These are phyloP conservation scores for Chlorencoelia australis DNA, from an alignment of 2,329 filamentous ascomycete species.

Conservation along the genomic window DNA sequence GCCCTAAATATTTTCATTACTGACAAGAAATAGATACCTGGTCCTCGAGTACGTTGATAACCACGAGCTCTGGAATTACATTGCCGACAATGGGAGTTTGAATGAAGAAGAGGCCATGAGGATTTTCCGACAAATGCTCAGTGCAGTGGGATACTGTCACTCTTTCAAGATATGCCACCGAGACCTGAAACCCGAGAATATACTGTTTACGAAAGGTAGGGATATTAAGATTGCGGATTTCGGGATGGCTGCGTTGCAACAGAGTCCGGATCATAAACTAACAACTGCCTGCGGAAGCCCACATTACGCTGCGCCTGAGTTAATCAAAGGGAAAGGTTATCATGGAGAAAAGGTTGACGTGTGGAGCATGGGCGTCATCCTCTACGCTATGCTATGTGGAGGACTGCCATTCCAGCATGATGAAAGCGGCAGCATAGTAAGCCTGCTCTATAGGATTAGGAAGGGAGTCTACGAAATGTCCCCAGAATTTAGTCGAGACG, in stretches of 20 bases:
- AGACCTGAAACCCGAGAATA: conserved; percentile 95
- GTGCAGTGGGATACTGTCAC: conserved; percentile 86
- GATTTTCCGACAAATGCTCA: conserved; percentile 89
- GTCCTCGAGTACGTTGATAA: conserved; percentile 87
- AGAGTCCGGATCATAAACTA: conserved; percentile 68
- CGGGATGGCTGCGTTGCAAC: conserved; percentile 87
- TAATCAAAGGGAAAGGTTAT: conserved; percentile 69
- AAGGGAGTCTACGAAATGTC: conserved; percentile 52
- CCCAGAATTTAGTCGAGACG: conserved; percentile 53
- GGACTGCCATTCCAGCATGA: conserved; percentile 68
- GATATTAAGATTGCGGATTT: conserved; percentile 95
- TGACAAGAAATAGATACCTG: conserved; percentile 57
- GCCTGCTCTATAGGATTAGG: conserved; percentile 52
- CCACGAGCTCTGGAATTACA: conserved; percentile 65
- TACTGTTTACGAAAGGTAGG: conserved; percentile 65
- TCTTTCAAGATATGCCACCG: conserved; percentile 92
- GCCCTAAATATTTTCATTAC: conserved; percentile 16
- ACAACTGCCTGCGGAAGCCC: conserved; percentile 91
- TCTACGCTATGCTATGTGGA: conserved; percentile 80
- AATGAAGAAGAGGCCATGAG: conserved; percentile 70
- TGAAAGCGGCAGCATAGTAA: conserved; percentile 32
- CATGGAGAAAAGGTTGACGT: conserved; percentile 81
- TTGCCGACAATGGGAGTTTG: conserved; percentile 63
- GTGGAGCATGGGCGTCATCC: conserved; percentile 86
- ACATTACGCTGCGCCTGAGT: conserved; percentile 90